A percentile compares a stretch with the other conserved stretches of the same genome.
These are phyloP conservation scores for Cladosporium sp. DNA, from an alignment of 2,329 filamentous ascomycete species.

Conservation along the genomic window DNA sequence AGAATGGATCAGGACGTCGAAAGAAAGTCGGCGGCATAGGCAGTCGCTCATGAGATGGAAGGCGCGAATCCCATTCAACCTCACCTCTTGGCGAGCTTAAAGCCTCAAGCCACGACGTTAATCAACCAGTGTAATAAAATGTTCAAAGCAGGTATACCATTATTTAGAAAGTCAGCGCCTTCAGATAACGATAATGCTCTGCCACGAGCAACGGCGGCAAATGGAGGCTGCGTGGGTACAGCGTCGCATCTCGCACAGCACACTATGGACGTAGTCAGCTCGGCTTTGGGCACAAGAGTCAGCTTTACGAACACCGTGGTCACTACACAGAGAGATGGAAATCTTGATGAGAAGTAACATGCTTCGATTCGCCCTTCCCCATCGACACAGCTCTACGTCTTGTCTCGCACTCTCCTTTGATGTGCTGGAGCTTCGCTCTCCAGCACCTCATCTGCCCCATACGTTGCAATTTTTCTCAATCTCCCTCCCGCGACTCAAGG, in stretches of 20 bases:
- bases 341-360: neutral
- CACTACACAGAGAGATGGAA: too few species aligned
- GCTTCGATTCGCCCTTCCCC: constrained; percentile 12
- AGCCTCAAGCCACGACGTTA: neutral
- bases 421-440: constrained; percentile 10
- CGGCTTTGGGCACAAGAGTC: too few species aligned
- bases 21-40: neutral
- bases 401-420: constrained; percentile 10
- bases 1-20: constrained; percentile 1
- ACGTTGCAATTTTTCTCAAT: constrained; percentile 11
- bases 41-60: neutral
- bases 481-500: constrained; percentile 11
- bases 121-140: too few species aligned
- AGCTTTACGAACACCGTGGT: too few species aligned
- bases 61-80: constrained; percentile 4
- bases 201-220: too few species aligned
- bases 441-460: constrained; percentile 10
- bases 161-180: too few species aligned
- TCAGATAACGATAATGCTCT: too few species aligned
- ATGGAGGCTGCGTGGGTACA: too few species aligned
- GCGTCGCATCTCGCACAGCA: too few species aligned
- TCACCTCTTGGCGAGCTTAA: constrained; percentile 11
- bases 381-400: constrained; percentile 13
- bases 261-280: too few species aligned
- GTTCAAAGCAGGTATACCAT: too few species aligned